Percentiles rank a stretch among this genome's conserved stretches.
These are phyloP conservation scores for Rhynchosporium agropyri DNA, from an alignment of 2,329 filamentous ascomycete genomes.

Conservation along the genomic window DNA sequence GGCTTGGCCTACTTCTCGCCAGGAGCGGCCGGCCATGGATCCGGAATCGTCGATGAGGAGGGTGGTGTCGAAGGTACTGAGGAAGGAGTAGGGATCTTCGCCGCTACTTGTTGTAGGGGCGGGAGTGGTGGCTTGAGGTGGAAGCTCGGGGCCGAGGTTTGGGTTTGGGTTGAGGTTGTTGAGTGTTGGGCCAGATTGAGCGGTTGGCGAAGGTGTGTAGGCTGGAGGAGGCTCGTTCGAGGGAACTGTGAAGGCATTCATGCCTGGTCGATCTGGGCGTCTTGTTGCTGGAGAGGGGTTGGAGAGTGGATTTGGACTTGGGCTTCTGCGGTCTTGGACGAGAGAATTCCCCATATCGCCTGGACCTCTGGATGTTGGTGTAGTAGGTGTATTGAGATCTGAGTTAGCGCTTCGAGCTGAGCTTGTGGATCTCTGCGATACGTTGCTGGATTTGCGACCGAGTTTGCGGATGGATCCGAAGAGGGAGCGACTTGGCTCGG, in stretches of 20 bases:
- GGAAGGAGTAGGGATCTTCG: slow-evolving; percentile 75
- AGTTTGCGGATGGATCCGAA: slow-evolving; percentile 33
- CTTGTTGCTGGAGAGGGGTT: slow-evolving; percentile 37
- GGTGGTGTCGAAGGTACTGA: slow-evolving; percentile 79
- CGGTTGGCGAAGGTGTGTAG: slow-evolving; percentile 36
- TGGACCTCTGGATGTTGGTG: slow-evolving; percentile 16
- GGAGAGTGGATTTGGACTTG: slow-evolving; percentile 25
- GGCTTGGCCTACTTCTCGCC: slow-evolving; percentile 73
- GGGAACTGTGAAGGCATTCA: slow-evolving; percentile 39
- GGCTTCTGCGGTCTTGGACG: slow-evolving; percentile 9
- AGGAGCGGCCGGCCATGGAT: slow-evolving; percentile 78
- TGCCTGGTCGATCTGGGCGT: slow-evolving; percentile 38
- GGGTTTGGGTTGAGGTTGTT: slow-evolving; percentile 12
- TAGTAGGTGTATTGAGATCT: slow-evolving; percentile 12
- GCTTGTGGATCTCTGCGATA: slow-evolving; percentile 21
- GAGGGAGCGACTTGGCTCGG: slow-evolving; percentile 20
- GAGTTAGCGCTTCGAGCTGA: slow-evolving; percentile 13
- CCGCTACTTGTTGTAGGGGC: slow-evolving; percentile 42
- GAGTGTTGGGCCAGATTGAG: slow-evolving; percentile 26
- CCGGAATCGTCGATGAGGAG: slow-evolving; percentile 93
- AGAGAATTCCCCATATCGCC: slow-evolving; percentile 16
- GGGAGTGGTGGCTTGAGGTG: slow-evolving; percentile 47
- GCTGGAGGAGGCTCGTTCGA: slow-evolving; percentile 42
- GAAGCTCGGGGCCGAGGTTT: slow-evolving; percentile 21
- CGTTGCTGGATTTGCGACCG: slow-evolving; percentile 27